A percentile compares a stretch with the other conserved stretches of the same genome.
Conservation (phyloP, 352 stramenopile species). For the Plasmopara viticola region DNA sequence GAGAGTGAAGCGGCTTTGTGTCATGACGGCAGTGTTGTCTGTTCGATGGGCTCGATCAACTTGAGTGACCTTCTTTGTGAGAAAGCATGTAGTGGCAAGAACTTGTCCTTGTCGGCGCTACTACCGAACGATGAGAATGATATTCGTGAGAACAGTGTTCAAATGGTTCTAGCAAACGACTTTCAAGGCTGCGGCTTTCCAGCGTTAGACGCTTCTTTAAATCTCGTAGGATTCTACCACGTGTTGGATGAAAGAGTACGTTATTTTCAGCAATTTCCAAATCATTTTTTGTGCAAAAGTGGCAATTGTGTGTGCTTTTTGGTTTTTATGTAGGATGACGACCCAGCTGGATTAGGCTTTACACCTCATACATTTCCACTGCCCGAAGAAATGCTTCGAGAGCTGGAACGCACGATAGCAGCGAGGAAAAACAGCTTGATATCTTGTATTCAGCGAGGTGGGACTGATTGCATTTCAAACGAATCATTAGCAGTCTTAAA, state of each 20-base stretch:
- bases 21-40: conserved; percentile 47
- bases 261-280: not conserved
- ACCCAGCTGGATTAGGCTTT: conserved; percentile 39
- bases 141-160: conserved; percentile 19
- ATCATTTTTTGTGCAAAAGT: not conserved
- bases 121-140: conserved; percentile 24
- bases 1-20: conserved; percentile 55
- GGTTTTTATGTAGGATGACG: conserved; percentile 10
- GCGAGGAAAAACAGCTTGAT: conserved; percentile 22
- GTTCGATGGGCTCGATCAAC: conserved; percentile 43
- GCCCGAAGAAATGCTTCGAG: conserved; percentile 50
- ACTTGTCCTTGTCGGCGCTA: conserved; percentile 26
- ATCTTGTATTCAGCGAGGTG: conserved; percentile 17
- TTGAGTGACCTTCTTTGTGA: conserved; percentile 31
- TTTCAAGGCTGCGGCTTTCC: conserved; percentile 60
- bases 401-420: conserved; percentile 33
- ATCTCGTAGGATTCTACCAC: conserved; percentile 57
- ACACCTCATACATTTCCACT: conserved; percentile 54
- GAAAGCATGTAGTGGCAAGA: not conserved
- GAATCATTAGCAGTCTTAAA: conserved; percentile 29
- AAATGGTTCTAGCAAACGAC: conserved; percentile 38
- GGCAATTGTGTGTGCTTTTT: not conserved
- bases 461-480: conserved; percentile 3
- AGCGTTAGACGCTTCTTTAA: conserved; percentile 40
- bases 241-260: conserved; percentile 27